Conservation (phyloP, 306 rosid species). For the Echinosophora koreensis region DNA sequence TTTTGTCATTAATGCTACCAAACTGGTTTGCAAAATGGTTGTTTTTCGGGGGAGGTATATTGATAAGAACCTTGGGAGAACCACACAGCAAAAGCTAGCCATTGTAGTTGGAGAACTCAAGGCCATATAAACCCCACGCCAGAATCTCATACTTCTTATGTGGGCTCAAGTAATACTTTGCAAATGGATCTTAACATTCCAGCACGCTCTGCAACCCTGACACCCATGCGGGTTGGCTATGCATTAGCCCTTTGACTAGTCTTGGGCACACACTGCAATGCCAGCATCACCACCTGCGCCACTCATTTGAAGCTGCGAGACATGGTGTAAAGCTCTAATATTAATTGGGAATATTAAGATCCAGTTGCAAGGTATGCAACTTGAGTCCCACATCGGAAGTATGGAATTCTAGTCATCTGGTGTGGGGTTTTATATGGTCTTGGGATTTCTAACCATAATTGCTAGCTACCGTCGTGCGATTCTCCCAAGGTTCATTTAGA, state of each 20-base stretch:
- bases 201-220: too few species aligned
- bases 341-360: too few species aligned
- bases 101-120: neutral
- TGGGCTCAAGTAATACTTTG: too few species aligned
- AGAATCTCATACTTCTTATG: neutral
- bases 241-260: too few species aligned
- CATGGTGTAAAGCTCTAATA: too few species aligned
- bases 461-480: neutral
- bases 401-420: too few species aligned
- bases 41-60: too few species aligned
- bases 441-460: neutral
- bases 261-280: too few species aligned
- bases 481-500: neutral
- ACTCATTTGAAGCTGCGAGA: too few species aligned
- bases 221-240: too few species aligned
- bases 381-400: neutral
- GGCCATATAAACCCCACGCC: neutral
- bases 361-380: neutral
- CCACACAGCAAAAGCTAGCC: neutral
- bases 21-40: constrained; percentile 3
- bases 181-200: too few species aligned
- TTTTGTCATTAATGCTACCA: neutral
- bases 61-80: neutral
- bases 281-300: too few species aligned
- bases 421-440: neutral